Evolutionary conservation across 805 yeast genomes (phyloP).

Genomic region (Naumovozyma baii): DNA sequence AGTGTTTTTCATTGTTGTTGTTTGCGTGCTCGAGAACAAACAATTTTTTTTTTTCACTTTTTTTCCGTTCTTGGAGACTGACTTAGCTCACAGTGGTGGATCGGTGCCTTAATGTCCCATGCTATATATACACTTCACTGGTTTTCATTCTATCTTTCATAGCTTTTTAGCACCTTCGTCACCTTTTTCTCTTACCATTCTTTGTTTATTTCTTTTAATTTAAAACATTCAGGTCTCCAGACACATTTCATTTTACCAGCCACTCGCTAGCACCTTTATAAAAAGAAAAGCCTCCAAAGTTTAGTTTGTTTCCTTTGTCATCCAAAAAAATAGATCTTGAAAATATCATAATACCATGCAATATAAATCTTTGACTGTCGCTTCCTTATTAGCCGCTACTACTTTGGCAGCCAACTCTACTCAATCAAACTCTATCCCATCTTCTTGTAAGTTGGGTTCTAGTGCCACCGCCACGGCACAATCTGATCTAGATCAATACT

Average conservation of each 20-base stretch:
- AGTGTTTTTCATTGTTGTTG: not conserved
- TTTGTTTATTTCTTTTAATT: not conserved
- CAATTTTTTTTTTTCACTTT: no score
- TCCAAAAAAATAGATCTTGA: not conserved
- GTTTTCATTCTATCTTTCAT: not conserved
- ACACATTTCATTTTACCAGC: not conserved
- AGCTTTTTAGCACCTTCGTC: not conserved
- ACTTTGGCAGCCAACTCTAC: conserved; percentile 31
- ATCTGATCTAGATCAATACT: conserved; percentile 61
- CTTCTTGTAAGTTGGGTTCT: conserved; percentile 54
- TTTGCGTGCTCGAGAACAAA: not conserved
- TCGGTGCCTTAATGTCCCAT: not conserved
- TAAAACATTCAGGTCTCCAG: not conserved
- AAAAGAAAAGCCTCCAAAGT: not conserved
- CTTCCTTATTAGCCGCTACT: conserved; percentile 42
- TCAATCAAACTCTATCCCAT: conserved; percentile 38
- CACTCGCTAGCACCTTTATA: not conserved
- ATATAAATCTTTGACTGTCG: conserved; percentile 40
- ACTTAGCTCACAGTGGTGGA: not conserved
- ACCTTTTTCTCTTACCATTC: not conserved
- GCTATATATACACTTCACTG: not conserved
- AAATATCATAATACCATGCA: conserved; percentile 34
- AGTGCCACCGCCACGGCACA: conserved; percentile 69
- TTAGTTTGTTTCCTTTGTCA: not conserved
- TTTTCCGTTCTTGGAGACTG: not conserved